These are phyloP conservation scores for Xerocomus potaroensis DNA, from an alignment of 768 basidiomycete species.

Conservation along the genomic window DNA sequence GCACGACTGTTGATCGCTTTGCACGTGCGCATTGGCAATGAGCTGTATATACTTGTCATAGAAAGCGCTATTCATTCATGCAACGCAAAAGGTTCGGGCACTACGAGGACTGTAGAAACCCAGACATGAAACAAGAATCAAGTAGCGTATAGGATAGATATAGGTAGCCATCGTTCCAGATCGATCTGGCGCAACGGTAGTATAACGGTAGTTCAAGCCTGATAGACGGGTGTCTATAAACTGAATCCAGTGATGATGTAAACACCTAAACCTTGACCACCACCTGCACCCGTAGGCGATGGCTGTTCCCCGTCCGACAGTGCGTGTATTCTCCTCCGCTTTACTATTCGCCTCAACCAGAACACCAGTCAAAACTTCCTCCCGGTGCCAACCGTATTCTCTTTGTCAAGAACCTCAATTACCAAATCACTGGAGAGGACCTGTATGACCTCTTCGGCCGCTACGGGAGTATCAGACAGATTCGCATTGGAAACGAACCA, in stretches of 20 bases:
- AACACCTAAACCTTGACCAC: conserved; percentile 8
- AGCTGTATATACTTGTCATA: not conserved
- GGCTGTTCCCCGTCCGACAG: conserved; percentile 69
- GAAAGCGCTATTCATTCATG: too few species aligned
- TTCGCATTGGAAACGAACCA: conserved; percentile 86
- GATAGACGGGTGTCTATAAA: too few species aligned
- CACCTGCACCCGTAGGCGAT: conserved; percentile 32
- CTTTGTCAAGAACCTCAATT: conserved; percentile 91
- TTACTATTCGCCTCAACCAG: conserved; percentile 1
- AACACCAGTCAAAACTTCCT: conserved; percentile 71
- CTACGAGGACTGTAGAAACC: too few species aligned
- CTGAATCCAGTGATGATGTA: conserved; percentile 21
- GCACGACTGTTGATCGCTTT: conserved; percentile 56
- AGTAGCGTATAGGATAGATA: too few species aligned
- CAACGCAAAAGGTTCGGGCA: too few species aligned
- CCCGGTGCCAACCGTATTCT: conserved; percentile 89
- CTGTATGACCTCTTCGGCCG: conserved; percentile 96
- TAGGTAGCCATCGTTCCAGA: too few species aligned
- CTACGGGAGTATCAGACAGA: conserved; percentile 94
- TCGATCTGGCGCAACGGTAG: too few species aligned
- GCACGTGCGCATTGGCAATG: conserved; percentile 9
- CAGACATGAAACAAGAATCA: too few species aligned
- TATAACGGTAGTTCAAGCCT: too few species aligned
- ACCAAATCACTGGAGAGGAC: conserved; percentile 90
- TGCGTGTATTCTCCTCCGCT: conserved; percentile 23